Percentiles rank a stretch among this genome's conserved stretches.
These are phyloP conservation scores for Nephelium lappaceum DNA, from an alignment of 345 rosid species.

Conservation along the genomic window DNA sequence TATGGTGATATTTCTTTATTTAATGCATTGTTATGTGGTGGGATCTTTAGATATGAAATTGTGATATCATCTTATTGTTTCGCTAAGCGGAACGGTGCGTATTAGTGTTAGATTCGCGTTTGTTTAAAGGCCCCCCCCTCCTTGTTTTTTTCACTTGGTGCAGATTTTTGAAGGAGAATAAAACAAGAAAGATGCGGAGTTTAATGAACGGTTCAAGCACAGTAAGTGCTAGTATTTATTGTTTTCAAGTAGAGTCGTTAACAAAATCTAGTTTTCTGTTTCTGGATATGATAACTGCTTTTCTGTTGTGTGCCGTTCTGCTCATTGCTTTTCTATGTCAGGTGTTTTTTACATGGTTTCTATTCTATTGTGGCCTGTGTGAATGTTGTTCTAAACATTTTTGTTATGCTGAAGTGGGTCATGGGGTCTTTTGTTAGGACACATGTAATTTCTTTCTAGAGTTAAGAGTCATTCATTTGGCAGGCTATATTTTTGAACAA, in stretches of 20 bases:
- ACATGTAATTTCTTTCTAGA: neutral
- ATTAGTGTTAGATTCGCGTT: neutral
- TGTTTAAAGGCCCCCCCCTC: too few relatives aligned
- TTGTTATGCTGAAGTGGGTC: neutral
- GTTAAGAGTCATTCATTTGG: neutral
- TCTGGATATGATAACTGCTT: neutral
- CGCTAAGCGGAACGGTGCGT: neutral
- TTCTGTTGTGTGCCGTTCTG: neutral
- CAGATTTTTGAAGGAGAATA: constrained; percentile 93
- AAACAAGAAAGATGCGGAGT: constrained; percentile 92
- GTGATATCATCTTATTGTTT: neutral
- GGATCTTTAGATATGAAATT: neutral
- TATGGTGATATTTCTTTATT: neutral
- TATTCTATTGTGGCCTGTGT: neutral
- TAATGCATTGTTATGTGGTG: neutral
- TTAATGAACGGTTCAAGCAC: constrained; percentile 93
- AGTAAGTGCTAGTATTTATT: constrained; percentile 50
- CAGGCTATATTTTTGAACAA: neutral
- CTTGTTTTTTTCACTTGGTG: neutral
- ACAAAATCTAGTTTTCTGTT: neutral
- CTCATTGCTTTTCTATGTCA: neutral
- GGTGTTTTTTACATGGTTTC: neutral
- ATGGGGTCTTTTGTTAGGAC: constrained; percentile 4
- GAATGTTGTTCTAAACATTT: neutral
- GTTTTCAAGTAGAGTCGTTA: neutral